Evolutionary conservation across 2,329 filamentous ascomycete species (phyloP).

Genomic region (Phaeophleospora eucalypticola): DNA sequence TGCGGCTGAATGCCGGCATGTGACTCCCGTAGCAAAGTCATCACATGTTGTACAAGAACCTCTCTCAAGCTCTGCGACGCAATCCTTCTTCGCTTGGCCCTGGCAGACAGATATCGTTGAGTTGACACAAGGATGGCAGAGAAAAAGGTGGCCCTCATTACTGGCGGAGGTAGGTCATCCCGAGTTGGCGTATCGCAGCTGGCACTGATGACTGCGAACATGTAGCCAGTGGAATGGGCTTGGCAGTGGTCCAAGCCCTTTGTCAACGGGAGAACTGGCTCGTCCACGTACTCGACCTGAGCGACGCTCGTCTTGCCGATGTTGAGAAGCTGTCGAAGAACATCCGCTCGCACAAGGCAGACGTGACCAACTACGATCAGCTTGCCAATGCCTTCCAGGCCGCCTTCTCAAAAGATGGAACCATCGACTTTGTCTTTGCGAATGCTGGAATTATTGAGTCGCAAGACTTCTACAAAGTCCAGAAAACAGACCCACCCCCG

Average conservation of each 20-base stretch:
- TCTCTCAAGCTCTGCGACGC: not conserved
- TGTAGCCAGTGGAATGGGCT: conserved; percentile 41
- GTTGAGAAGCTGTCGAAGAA: conserved; percentile 26
- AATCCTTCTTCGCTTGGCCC: not conserved
- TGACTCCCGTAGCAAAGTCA: not conserved
- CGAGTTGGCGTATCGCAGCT: not conserved
- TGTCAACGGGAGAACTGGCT: conserved; percentile 35
- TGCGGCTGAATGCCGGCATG: not conserved
- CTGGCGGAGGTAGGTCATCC: conserved; percentile 22
- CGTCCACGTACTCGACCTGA: conserved; percentile 41
- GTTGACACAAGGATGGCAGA: conserved; percentile 2
- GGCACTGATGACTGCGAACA: not conserved
- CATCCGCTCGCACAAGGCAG: conserved; percentile 36
- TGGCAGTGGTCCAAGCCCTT: conserved; percentile 38
- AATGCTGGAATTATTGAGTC: conserved; percentile 47
- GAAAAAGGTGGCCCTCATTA: conserved; percentile 26
- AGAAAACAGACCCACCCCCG: conserved; percentile 24
- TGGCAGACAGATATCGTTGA: not conserved
- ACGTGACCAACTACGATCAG: conserved; percentile 37
- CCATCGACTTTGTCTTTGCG: conserved; percentile 48
- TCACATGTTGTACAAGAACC: not conserved
- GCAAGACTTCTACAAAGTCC: conserved; percentile 39
- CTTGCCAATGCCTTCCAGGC: conserved; percentile 36
- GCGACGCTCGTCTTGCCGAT: conserved; percentile 31
- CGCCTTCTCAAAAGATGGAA: conserved; percentile 30